Percentiles rank a stretch among this genome's conserved stretches.
Conservation (phyloP, 257 asterid species). For the Solanum pinnatisectum region DNA sequence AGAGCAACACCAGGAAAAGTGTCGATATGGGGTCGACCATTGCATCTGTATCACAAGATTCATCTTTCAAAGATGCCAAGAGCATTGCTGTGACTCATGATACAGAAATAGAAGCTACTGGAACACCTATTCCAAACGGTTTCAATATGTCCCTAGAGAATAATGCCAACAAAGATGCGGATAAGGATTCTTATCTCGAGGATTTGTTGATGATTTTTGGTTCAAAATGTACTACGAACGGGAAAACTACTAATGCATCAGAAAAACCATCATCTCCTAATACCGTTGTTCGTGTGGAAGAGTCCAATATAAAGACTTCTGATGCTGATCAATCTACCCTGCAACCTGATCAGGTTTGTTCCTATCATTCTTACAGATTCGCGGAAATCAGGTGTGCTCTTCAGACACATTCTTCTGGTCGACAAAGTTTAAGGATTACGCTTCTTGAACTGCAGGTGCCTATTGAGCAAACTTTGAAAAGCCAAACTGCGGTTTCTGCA, state of each 20-base stretch:
- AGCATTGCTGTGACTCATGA: constrained; percentile 11
- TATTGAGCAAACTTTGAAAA: constrained; percentile 17
- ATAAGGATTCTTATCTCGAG: constrained; percentile 8
- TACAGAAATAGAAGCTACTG: constrained; percentile 11
- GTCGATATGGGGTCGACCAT: constrained; percentile 8
- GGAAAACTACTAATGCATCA: constrained; percentile 7
- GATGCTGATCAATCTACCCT: constrained; percentile 9
- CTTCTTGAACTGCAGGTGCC: constrained; percentile 23
- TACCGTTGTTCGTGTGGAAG: constrained; percentile 24
- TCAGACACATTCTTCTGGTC: background rate
- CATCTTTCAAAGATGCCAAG: constrained; percentile 6
- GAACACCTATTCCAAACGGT: constrained; percentile 4
- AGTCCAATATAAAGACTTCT: constrained; percentile 28
- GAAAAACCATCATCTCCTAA: constrained; percentile 23
- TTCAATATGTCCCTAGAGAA: constrained; percentile 6
- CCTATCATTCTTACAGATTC: background rate
- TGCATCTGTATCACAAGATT: constrained; percentile 10
- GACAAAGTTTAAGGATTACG: background rate
- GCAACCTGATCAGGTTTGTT: constrained; percentile 39
- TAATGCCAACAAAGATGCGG: constrained; percentile 3
- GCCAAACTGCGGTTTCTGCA: constrained; percentile 10
- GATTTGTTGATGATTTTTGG: constrained; percentile 13
- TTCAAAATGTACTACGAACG: background rate
- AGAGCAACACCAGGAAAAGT: constrained; percentile 9
- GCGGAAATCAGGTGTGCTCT: background rate